Evolutionary conservation across 2,329 filamentous ascomycete genomes (phyloP).

Genomic region (Orbilia javanica): DNA sequence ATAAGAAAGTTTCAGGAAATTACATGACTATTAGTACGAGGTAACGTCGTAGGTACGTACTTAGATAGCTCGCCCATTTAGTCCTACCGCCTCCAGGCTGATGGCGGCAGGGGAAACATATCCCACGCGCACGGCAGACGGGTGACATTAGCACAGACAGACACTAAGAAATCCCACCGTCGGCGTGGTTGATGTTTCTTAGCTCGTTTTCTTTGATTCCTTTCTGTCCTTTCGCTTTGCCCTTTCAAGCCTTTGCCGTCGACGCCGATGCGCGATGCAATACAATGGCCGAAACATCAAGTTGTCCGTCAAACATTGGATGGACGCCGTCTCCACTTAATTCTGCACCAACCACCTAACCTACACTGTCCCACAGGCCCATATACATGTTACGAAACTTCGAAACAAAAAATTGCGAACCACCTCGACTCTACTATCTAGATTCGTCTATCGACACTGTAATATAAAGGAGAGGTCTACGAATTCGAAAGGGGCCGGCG

Average conservation of each 20-base stretch:
- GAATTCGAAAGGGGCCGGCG: background rate
- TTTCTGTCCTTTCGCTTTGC: conserved; percentile 1
- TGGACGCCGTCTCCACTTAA: background rate
- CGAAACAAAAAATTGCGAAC: conserved; percentile 2
- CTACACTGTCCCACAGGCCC: background rate
- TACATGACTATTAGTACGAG: too few species aligned
- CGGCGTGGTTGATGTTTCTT: background rate
- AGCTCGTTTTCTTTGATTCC: background rate
- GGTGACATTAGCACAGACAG: background rate
- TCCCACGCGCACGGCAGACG: conserved; percentile 14
- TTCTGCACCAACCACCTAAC: background rate
- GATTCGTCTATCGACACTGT: conserved; percentile 19
- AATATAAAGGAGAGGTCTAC: conserved; percentile 7
- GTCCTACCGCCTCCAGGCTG: background rate
- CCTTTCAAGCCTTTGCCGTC: conserved; percentile 11
- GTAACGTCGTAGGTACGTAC: too few species aligned
- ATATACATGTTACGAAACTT: conserved; percentile 7
- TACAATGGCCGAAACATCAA: background rate
- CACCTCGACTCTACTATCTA: conserved; percentile 15
- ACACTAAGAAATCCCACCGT: background rate
- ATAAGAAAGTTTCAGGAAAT: conserved; percentile 3
- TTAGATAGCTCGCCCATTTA: background rate
- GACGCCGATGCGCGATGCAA: too few species aligned
- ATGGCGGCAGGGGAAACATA: background rate
- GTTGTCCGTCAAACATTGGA: conserved; percentile 18